Evolutionary conservation across 192 early-diverging fungal species (phyloP), one percentile per base, ranked within the genome.

Genomic region (Podila verticillata): DNA sequence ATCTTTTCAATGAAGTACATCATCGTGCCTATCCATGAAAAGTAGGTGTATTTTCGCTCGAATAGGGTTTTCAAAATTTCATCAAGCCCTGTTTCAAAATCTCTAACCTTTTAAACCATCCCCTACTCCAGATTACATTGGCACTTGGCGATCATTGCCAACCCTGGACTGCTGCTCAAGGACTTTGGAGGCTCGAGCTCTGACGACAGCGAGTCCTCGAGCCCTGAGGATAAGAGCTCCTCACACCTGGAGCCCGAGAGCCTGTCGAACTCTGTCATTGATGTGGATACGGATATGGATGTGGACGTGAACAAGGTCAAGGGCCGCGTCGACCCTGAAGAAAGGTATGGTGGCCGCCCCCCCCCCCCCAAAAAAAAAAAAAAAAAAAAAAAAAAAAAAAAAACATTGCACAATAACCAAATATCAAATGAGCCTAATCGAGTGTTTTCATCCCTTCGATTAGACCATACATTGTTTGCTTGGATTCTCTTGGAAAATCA

Each of bases 11-110:
- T 92, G 66, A 87, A 87, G 39, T 94, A 90, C 68, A 84, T 96
- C 48, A 86, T 97, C 73, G 85, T 97, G 17, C 96, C 96, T 15
- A 94, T 97, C 73, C 92, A 96, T 79, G 95, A 97, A 79, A 89
- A 93, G 88, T 92, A 82, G 58, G 89, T 79, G 22, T 4, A 13
- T 39, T 44, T 7, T 15, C 39, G 17, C 7, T 15, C 39, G 4
- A 44, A 44, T 44, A 4, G 3, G 4, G 17, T 44, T 44, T 15
- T 15, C 4, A 2, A 15, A 39, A 15, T 44, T 44, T 44, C 8
- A 0, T 29, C 29, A 61, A 34, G 12, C 4, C 12, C 32, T 17
- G 31, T 44, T 34, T 35, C 13, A n/a, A 63, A n/a, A 3, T n/a
- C 30, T n/a, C 34, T 34, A 63, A 22, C n/a, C 22, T 17, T 4